Evolutionary conservation across 2,329 filamentous ascomycete species (phyloP).

Genomic region (Arthrobotrys pseudoclavata): DNA sequence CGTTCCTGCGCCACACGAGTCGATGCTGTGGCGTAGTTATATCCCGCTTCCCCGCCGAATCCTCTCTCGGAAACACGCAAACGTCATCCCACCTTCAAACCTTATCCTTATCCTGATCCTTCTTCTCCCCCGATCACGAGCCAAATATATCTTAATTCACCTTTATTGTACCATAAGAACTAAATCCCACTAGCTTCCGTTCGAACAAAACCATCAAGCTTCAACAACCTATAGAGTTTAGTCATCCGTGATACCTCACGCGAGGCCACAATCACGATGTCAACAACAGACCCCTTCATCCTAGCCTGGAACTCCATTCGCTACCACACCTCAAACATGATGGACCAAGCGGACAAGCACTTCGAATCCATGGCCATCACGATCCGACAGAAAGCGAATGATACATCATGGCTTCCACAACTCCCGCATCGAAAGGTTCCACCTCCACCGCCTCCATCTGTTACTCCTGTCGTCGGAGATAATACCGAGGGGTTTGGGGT

Average conservation of each 20-base stretch:
- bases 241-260: not conserved
- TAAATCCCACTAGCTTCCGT: too few species aligned
- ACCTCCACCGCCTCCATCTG: conserved; percentile 35
- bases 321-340: conserved; percentile 42
- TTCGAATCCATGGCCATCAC: conserved; percentile 47
- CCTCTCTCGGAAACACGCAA: conserved; percentile 25
- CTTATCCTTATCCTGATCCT: not conserved
- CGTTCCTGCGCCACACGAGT: not conserved
- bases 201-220: too few species aligned
- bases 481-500: not conserved
- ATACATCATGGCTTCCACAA: conserved; percentile 43
- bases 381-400: conserved; percentile 39
- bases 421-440: not conserved
- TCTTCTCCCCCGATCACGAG: conserved; percentile 3
- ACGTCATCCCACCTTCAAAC: conserved; percentile 35
- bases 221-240: too few species aligned
- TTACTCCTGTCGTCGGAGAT: not conserved
- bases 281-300: conserved; percentile 58
- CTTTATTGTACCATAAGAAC: not conserved
- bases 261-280: conserved; percentile 15
- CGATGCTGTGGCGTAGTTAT: not conserved
- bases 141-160: not conserved
- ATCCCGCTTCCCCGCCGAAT: conserved; percentile 19
- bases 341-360: conserved; percentile 58
- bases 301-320: conserved; percentile 51